These are phyloP conservation scores for Lasiodiplodia gonubiensis DNA, from an alignment of 2,329 filamentous ascomycete species.

Conservation along the genomic window DNA sequence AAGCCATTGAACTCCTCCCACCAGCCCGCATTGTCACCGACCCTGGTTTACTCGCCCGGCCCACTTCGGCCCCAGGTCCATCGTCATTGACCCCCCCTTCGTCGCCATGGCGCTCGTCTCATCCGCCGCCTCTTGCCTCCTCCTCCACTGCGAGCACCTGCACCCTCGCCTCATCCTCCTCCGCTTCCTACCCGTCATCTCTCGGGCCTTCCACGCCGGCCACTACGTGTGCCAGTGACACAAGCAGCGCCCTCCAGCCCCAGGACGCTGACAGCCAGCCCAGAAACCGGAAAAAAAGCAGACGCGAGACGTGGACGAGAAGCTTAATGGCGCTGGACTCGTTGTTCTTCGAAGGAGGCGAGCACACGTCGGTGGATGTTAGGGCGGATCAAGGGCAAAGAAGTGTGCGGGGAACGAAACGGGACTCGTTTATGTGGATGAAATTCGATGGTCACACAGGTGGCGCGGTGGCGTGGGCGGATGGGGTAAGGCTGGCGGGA, in stretches of 20 bases:
- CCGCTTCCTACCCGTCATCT: neutral
- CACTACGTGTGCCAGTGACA: neutral
- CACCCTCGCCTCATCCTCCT: neutral
- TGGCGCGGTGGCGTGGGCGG: constrained; percentile 12
- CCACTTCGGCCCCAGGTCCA: neutral
- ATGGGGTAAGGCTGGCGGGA: constrained; percentile 6
- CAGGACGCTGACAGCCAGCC: neutral
- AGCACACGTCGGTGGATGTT: neutral
- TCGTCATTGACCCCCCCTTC: neutral
- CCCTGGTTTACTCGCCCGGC: neutral
- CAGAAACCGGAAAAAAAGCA: neutral
- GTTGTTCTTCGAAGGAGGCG: neutral
- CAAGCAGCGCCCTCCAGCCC: neutral
- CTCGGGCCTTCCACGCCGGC: neutral
- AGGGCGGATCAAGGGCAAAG: neutral
- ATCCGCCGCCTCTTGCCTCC: neutral
- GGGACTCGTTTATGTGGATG: constrained; percentile 19
- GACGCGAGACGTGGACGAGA: constrained; percentile 12
- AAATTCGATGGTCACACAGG: constrained; percentile 6
- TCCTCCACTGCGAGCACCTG: neutral
- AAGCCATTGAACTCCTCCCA: constrained; percentile 16
- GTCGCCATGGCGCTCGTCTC: neutral
- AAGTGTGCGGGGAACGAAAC: neutral
- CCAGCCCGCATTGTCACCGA: neutral
- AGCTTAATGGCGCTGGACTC: neutral